These are phyloP conservation scores for Sonneratia caseolaris DNA, from an alignment of 345 rosid genomes.

Conservation along the genomic window DNA sequence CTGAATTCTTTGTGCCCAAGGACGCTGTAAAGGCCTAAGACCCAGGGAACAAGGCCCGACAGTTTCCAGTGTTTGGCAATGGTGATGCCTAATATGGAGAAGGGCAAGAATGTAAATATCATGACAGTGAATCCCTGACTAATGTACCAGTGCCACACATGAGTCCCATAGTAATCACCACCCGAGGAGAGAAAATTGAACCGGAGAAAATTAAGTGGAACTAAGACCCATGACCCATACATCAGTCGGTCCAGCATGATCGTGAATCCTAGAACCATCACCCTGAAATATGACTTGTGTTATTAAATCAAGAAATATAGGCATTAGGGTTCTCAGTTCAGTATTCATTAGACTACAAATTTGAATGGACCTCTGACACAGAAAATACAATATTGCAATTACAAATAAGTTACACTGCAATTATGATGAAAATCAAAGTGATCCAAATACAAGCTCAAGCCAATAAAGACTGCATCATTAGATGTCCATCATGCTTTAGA, in stretches of 20 bases:
- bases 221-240: slow-evolving; percentile 83
- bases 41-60: slow-evolving; percentile 77
- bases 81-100: slow-evolving; percentile 46
- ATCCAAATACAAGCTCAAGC: neutral
- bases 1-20: slow-evolving; percentile 96
- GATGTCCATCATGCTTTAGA: neutral
- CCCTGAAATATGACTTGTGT: slow-evolving; percentile 36
- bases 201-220: slow-evolving; percentile 76
- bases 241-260: slow-evolving; percentile 59
- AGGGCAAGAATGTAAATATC: slow-evolving; percentile 78
- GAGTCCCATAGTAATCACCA: slow-evolving; percentile 93
- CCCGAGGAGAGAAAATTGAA: slow-evolving; percentile 96
- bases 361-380: too few species aligned
- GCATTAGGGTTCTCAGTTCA: neutral
- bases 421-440: neutral
- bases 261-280: slow-evolving; percentile 51
- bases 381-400: neutral
- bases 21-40: slow-evolving; percentile 55
- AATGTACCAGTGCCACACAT: slow-evolving; percentile 98
- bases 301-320: slow-evolving; percentile 8
- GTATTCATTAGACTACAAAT: neutral
- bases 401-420: neutral
- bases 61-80: slow-evolving; percentile 56
- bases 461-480: neutral
- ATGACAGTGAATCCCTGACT: slow-evolving; percentile 82